phyloP scores from a whole-genome alignment of 306 rosid genomes.

The Vigna mungo region DNA sequence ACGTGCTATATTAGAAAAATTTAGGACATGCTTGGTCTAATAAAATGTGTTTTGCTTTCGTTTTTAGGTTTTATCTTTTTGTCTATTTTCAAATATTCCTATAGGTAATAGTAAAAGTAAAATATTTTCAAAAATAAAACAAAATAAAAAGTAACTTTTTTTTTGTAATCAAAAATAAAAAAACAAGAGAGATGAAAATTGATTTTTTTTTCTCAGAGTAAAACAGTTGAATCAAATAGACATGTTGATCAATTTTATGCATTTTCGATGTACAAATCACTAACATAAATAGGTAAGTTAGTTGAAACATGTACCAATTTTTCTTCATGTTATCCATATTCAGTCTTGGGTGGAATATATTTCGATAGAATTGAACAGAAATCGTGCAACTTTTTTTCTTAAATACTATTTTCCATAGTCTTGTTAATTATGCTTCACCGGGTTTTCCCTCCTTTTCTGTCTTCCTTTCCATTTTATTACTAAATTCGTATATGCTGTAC shows the following conservation, averaged over 20 bases:
- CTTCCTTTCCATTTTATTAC: background rate
- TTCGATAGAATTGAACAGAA: background rate
- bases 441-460: background rate
- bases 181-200: too few species aligned
- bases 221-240: background rate
- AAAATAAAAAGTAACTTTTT: too few species aligned
- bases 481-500: background rate
- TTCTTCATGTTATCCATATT: constrained; percentile 11
- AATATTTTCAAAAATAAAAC: too few species aligned
- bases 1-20: too few species aligned
- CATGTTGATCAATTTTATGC: background rate
- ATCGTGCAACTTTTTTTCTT: background rate
- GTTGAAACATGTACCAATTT: background rate
- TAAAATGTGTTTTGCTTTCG: too few species aligned
- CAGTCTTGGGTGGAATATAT: background rate
- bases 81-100: too few species aligned
- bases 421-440: background rate
- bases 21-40: too few species aligned
- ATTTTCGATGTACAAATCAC: background rate
- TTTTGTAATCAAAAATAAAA: too few species aligned
- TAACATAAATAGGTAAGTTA: background rate
- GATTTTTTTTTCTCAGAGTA: too few species aligned
- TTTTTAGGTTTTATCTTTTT: too few species aligned
- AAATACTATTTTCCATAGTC: background rate
- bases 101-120: too few species aligned